A percentile compares a stretch with the other conserved stretches of the same genome.
These are phyloP conservation scores for Globisporangium viniferum DNA, from an alignment of 352 stramenopile species.

Conservation along the genomic window DNA sequence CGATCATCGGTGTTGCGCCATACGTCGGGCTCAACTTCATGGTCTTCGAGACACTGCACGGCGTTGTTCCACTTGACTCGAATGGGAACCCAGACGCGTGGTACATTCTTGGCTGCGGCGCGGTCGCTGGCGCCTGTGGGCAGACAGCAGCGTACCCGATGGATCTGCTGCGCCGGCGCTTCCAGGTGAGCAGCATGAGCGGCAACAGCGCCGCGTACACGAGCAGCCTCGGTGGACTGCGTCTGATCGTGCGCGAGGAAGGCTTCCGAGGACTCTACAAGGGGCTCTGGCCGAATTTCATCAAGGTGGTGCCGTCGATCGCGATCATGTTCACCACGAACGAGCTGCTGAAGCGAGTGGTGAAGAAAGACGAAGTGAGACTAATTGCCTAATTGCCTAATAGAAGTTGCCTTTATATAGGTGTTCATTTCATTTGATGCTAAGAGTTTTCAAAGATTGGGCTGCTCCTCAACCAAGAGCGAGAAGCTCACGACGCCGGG, in stretches of 20 bases:
- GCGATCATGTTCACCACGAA: conserved; percentile 84
- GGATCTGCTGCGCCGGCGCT: conserved; percentile 68
- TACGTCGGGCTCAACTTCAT: conserved; percentile 81
- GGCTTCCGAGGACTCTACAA: conserved; percentile 66
- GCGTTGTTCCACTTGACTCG: conserved; percentile 35
- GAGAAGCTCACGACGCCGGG: conserved; percentile 81
- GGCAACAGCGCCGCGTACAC: conserved; percentile 32
- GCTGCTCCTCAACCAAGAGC: conserved; percentile 37
- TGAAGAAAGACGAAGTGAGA: conserved; percentile 20
- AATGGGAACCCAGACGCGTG: conserved; percentile 48
- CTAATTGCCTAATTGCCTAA: background rate
- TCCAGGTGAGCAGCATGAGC: conserved; percentile 60
- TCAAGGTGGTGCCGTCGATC: conserved; percentile 77
- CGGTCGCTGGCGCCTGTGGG: conserved; percentile 57
- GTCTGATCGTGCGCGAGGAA: conserved; percentile 46
- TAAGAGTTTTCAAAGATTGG: background rate
- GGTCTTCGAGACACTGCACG: conserved; percentile 66
- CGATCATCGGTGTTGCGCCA: conserved; percentile 63
- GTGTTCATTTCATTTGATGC: background rate
- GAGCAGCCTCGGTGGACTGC: conserved; percentile 46
- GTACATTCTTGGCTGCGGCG: conserved; percentile 59
- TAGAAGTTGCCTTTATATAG: background rate
- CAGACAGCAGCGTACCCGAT: conserved; percentile 77
- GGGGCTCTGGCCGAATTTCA: conserved; percentile 61
- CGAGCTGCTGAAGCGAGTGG: conserved; percentile 55